phyloP scores from a whole-genome alignment of 2,329 filamentous ascomycete species.

The Pseudogymnoascus sp. region DNA sequence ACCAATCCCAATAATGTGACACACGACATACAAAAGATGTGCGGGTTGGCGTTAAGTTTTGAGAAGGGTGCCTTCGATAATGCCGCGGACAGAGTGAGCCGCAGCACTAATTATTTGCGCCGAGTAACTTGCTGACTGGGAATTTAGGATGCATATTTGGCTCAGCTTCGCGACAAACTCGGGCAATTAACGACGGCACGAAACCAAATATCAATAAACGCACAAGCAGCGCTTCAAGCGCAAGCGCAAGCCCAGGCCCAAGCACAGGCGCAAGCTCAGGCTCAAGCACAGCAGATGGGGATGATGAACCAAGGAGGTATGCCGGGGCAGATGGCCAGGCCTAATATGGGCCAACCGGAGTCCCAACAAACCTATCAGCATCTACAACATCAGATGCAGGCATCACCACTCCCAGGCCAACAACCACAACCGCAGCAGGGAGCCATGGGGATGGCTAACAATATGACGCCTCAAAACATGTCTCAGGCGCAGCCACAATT shows the following conservation, averaged over 20 bases:
- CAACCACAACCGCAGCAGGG: slow-evolving; percentile 26
- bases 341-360: slow-evolving; percentile 37
- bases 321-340: slow-evolving; percentile 43
- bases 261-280: slow-evolving; percentile 32
- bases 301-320: slow-evolving; percentile 45
- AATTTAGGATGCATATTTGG: slow-evolving; percentile 9
- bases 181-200: slow-evolving; percentile 23
- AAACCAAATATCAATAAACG: slow-evolving; percentile 32
- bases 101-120: not conserved
- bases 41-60: slow-evolving; percentile 8
- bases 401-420: slow-evolving; percentile 43
- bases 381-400: slow-evolving; percentile 50
- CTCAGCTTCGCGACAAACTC: slow-evolving; percentile 19
- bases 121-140: not conserved
- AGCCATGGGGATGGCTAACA: slow-evolving; percentile 27
- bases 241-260: slow-evolving; percentile 33
- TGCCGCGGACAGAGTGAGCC: slow-evolving; percentile 8
- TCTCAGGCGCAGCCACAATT: slow-evolving; percentile 22
- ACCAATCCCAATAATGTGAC: not conserved
- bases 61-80: slow-evolving; percentile 9
- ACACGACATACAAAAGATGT: slow-evolving; percentile 8
- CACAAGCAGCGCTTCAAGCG: slow-evolving; percentile 30
- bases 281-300: slow-evolving; percentile 38
- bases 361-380: slow-evolving; percentile 48
- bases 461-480: slow-evolving; percentile 23